These are phyloP conservation scores for Krasilnikovozyma curviuscula DNA, from an alignment of 768 basidiomycete genomes.

Conservation along the genomic window DNA sequence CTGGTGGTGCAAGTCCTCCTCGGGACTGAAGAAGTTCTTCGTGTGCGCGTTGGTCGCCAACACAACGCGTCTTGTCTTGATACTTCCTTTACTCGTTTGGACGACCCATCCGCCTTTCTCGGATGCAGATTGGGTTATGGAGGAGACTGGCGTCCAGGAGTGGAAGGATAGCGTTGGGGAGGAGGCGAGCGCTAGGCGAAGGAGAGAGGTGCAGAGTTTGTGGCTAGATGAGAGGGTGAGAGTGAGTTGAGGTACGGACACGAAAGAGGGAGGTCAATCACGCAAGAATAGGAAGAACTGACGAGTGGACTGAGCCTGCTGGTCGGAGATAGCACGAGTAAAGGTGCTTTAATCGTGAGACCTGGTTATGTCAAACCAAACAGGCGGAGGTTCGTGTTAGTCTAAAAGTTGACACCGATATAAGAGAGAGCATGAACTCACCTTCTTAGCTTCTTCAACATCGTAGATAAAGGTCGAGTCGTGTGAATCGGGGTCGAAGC, in stretches of 20 bases:
- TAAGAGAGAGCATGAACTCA: background rate
- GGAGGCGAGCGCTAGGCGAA: background rate
- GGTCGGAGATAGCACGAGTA: background rate
- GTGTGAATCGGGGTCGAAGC: background rate
- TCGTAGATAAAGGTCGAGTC: background rate
- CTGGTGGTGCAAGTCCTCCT: background rate
- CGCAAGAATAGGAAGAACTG: background rate
- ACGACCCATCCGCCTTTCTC: background rate
- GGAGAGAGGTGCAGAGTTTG: conserved; percentile 1
- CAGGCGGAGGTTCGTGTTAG: background rate
- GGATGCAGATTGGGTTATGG: background rate
- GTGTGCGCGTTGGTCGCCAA: conserved; percentile 3
- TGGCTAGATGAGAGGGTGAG: too few species aligned
- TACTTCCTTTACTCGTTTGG: background rate
- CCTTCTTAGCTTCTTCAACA: background rate
- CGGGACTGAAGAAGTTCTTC: conserved; percentile 3
- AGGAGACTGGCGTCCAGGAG: conserved; percentile 3
- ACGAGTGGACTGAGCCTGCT: conserved; percentile 4
- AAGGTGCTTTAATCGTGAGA: background rate
- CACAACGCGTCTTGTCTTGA: background rate
- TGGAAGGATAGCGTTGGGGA: background rate
- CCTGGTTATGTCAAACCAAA: background rate
- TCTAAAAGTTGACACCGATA: background rate
- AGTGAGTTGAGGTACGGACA: background rate
- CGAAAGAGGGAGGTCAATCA: background rate